Evolutionary conservation across 306 rosid species (phyloP), one percentile per base, ranked within the genome.

Genomic region (Alnus rubra): DNA sequence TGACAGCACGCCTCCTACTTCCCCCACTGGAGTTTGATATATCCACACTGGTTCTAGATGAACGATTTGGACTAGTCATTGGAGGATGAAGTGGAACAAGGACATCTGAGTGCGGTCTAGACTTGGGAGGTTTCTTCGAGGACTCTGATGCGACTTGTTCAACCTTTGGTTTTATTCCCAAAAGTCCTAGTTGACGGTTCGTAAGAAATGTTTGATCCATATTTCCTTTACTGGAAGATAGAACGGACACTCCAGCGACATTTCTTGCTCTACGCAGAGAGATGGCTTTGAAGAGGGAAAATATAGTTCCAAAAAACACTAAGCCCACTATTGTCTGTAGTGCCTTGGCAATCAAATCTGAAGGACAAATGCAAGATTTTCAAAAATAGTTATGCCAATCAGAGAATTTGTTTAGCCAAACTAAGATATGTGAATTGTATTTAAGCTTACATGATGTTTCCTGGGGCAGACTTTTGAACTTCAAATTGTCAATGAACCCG

Each of bases 71-170:
- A 80, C 88, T 84, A 74, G 79, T 74, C 62, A 91, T 73, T 15
- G 90, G 82, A 84, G 82, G 98, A 83, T 92, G 98, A 84, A 92
- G 96, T 35, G 98, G 98, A 84, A 95, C 96, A 72, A 95, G 98
- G 81, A 87, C 80, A 73, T 92, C 93, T 9, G 97, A 87, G 14
- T 82, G 84, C 0, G 83, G 84, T 79, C 89, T 92, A 73, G 94
- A 84, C 79, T 91, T 95, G 19, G 97, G 98, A 51, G 97, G 98
- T 55, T 91, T 95, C 72, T 88, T 90, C 2, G 75, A 44, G 7
- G 93, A 84, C 15, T 91, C 93, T 5, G 91, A 77, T 59, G 74
- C 75, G 55, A 78, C 83, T 58, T 71, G 74, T 63, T 87, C 92
- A 77, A 76, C 88, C 85, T 89, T 92, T 12, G 87, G 88, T 88